Base-by-base conservation (phyloP, 192 early-diverging fungal species). In the Dissophora globulifera region DNA sequence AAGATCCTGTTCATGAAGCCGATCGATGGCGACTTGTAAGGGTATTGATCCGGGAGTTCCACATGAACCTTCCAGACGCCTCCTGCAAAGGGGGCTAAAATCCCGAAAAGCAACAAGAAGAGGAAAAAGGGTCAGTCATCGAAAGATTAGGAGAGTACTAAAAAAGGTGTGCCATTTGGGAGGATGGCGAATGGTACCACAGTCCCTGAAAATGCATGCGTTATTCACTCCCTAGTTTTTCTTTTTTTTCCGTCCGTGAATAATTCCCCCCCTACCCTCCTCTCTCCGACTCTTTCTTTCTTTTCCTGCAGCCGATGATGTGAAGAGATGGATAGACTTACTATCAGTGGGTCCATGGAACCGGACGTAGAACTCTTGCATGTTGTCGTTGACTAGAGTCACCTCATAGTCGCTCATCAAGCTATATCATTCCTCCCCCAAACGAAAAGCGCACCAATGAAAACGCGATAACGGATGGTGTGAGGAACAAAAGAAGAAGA, bases 361-460 rank as follows among this genome's bases (percentile, higher is more conserved):
- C 31, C 90, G 82, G 38, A 98, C 91, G 80, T 94, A 96, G 62
- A 98, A 96, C 78, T 98, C 97, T 85, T 99, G 96, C 96, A 99
- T 99, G 76, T 94, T 98, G 81, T 98, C 96, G 74, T 99, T 97
- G 45, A 98, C 95, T 33, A 99, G 89, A 25, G 92, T 95, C 26
- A 99, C 96, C 79, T 99, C 96, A 83, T 98, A 98, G 84, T 99
- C 96, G 82, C 94, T 94, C 97, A 99, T 99, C 12, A 99, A 85
- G 57, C 97, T 98, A 81, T 45, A n/a, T 4, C 5, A 4, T n/a
- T n/a, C 43, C 43, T 13, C 35, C 6, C 13, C 13, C 35, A 38
- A 38, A n/a, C n/a, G n/a, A n/a, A n/a, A n/a, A n/a, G n/a, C n/a
- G n/a, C n/a, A n/a, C n/a, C n/a, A n/a, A n/a, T n/a, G n/a, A n/a